These are phyloP conservation scores for Kodamaea sp. DNA, from an alignment of 1,139 yeast species.

Conservation along the genomic window DNA sequence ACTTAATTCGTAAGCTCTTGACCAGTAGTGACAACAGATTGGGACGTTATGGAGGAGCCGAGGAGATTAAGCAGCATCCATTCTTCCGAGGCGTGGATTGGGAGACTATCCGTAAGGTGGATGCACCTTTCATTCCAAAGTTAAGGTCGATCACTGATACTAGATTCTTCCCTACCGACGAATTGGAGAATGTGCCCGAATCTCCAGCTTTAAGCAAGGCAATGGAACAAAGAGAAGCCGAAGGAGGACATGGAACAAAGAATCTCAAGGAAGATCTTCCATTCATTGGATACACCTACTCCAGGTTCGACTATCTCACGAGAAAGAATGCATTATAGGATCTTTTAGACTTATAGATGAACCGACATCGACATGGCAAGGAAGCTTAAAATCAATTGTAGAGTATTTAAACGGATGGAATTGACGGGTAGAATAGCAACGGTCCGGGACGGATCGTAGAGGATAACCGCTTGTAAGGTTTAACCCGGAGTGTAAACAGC, in stretches of 20 bases:
- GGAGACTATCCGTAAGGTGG: slow-evolving; percentile 88
- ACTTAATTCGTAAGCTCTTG: slow-evolving; percentile 77
- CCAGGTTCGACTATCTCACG: slow-evolving; percentile 89
- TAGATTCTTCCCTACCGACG: slow-evolving; percentile 97
- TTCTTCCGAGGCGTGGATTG: slow-evolving; percentile 97
- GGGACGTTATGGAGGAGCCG: slow-evolving; percentile 93
- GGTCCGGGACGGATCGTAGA: no score
- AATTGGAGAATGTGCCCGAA: slow-evolving; percentile 92
- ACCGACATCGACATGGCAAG: no score
- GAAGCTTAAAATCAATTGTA: no score
- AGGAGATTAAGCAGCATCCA: slow-evolving; percentile 89
- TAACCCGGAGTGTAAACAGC: no score
- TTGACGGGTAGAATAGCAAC: no score
- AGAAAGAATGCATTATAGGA: slow-evolving; percentile 86
- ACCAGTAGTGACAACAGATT: slow-evolving; percentile 84
- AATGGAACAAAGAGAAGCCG: slow-evolving; percentile 56
- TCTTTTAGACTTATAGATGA: no score
- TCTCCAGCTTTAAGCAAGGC: slow-evolving; percentile 81
- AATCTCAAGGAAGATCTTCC: slow-evolving; percentile 85
- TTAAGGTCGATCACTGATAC: slow-evolving; percentile 91
- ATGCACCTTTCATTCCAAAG: slow-evolving; percentile 84
- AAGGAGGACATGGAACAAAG: slow-evolving; percentile 37
- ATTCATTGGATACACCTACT: slow-evolving; percentile 94
- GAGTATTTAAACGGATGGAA: no score
- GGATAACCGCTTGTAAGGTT: no score